Evolutionary conservation across 805 yeast genomes (phyloP).

Genomic region (Wickerhamiella cacticola): DNA sequence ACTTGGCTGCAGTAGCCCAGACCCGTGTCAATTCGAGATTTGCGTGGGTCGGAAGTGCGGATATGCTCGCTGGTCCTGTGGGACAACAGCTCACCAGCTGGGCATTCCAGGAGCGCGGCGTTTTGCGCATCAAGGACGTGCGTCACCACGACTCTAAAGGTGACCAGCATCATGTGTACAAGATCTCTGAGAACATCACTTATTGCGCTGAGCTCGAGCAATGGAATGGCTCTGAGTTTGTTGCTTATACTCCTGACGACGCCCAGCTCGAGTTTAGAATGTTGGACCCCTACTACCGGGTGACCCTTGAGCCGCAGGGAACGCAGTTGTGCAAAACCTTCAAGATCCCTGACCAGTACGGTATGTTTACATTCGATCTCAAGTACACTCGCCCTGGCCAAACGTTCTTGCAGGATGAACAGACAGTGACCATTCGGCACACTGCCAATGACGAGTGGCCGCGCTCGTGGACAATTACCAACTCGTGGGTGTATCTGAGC

Average conservation of each 20-base stretch:
- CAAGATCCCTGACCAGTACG: constrained; percentile 87
- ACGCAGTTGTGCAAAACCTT: constrained; percentile 44
- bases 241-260: constrained; percentile 48
- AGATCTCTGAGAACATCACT: constrained; percentile 58
- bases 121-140: constrained; percentile 44
- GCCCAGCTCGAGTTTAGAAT: constrained; percentile 74
- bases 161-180: constrained; percentile 38
- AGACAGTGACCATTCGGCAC: constrained; percentile 77
- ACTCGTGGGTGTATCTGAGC: constrained; percentile 82
- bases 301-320: constrained; percentile 41
- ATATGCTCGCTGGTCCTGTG: constrained; percentile 37
- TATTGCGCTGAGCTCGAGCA: constrained; percentile 37
- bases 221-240: constrained; percentile 51
- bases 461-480: constrained; percentile 85
- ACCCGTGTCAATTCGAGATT: constrained; percentile 60
- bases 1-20: constrained; percentile 59
- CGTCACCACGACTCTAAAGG: constrained; percentile 39
- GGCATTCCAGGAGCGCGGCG: constrained; percentile 60
- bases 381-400: constrained; percentile 71
- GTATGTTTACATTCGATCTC: constrained; percentile 77
- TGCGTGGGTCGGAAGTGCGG: constrained; percentile 65
- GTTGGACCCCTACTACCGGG: constrained; percentile 91
- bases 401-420: constrained; percentile 51
- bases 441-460: constrained; percentile 91
- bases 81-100: constrained; percentile 42